These are phyloP conservation scores for Pythium sp. DNA, from an alignment of 352 stramenopile genomes.

Conservation along the genomic window DNA sequence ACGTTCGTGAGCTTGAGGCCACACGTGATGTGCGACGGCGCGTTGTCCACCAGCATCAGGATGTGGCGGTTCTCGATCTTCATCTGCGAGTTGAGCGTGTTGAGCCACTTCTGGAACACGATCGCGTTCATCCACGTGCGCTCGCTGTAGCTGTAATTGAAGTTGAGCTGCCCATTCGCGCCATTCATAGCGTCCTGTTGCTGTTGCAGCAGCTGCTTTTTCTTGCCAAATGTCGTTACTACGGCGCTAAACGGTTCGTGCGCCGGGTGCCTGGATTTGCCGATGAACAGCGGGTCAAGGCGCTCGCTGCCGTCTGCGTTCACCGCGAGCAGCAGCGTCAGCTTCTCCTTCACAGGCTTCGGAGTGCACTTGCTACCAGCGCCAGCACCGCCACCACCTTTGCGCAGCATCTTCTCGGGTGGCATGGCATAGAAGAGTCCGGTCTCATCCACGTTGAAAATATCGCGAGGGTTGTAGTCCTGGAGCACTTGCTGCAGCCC, in stretches of 20 bases:
- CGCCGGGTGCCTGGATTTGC: slow-evolving; percentile 10
- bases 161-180: slow-evolving; percentile 13
- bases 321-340: slow-evolving; percentile 21
- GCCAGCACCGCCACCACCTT: neutral
- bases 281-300: slow-evolving; percentile 27
- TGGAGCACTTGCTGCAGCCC: slow-evolving; percentile 10
- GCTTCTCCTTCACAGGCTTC: slow-evolving; percentile 6
- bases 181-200: slow-evolving; percentile 8
- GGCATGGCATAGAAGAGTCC: slow-evolving; percentile 12
- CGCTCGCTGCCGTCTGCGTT: slow-evolving; percentile 28
- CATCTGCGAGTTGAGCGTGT: slow-evolving; percentile 29
- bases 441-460: slow-evolving; percentile 16
- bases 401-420: slow-evolving; percentile 10
- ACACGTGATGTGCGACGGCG: slow-evolving; percentile 27
- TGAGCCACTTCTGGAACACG: slow-evolving; percentile 32
- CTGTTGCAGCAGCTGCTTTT: slow-evolving; percentile 5
- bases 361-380: no score
- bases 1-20: slow-evolving; percentile 29
- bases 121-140: slow-evolving; percentile 28
- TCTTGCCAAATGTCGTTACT: neutral
- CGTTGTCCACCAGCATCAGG: slow-evolving; percentile 27
- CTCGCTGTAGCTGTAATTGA: slow-evolving; percentile 28
- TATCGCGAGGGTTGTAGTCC: slow-evolving; percentile 10
- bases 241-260: neutral
- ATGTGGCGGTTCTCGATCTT: slow-evolving; percentile 28